Base-by-base conservation (phyloP, 352 stramenopile genomes). In the Albugo candida region DNA sequence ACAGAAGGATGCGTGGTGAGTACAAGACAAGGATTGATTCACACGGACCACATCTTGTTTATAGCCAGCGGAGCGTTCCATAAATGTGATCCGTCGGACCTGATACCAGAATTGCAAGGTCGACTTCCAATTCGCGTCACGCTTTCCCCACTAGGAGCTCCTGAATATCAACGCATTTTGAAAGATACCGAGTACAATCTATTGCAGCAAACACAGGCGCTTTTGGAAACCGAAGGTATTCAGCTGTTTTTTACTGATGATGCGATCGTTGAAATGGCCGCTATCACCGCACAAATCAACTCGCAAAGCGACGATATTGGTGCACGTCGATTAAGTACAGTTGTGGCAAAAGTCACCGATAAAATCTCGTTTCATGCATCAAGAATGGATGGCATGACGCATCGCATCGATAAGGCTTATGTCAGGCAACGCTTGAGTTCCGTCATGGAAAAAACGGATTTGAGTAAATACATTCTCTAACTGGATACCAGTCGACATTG, bases 41-140 rank as follows among this genome's bases (percentile, higher is more conserved):
- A 98, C 66, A 99, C 95, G 47, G 92, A 98, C 69, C 96, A 97
- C 65, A 98, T 99, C 48, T 62, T 99, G 16, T 99, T 99, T 58
- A 97, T 99, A 61, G 91, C 84, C 6, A 83, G 72, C 36, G 75
- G 94, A 39, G 94, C 95, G 17, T 99, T 99, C 61, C 89, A 98
- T 69, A 67, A 81, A 19, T 94, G 92, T 47, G 98, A 97, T 64
- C 93, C 94, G 35, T 97, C 86, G 36, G 95, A 99, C 56, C 71
- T 99, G 54, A 84, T 99, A 54, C 86, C 95, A 5, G 95, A 99
- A 60, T 59, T 99, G 14, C 94, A 99, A 60, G 95, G 95, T 20
- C 81, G 95, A 13, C 74, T 99, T 43, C 95, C 95, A 0, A 98
- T 99, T 70, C 88, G 95, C 45, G 95, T 99, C 20, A 86, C 97